A percentile compares a stretch with the other conserved stretches of the same genome.
phyloP scores from a whole-genome alignment of 2,329 filamentous ascomycete genomes.

The Xenoacremonium recifei region DNA sequence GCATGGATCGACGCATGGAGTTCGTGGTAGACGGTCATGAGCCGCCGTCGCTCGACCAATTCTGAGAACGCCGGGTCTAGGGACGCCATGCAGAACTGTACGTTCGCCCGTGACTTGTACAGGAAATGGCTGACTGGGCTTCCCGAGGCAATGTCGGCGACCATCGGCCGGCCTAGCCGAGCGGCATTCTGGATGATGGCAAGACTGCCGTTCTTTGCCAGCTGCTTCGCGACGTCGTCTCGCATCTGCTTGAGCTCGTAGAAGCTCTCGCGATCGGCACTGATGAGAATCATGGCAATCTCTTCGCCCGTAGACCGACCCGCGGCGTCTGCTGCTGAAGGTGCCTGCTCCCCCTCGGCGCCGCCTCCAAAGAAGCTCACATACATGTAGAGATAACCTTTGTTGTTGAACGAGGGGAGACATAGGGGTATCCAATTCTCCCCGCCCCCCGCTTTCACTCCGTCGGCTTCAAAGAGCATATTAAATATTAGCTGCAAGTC shows the following conservation, averaged over 20 bases:
- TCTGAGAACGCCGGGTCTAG: constrained; percentile 65
- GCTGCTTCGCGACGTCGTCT: constrained; percentile 61
- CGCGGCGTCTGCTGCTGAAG: constrained; percentile 57
- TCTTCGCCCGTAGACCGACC: constrained; percentile 68
- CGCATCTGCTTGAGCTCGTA: constrained; percentile 79
- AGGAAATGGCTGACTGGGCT: constrained; percentile 86
- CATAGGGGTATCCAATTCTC: constrained; percentile 98
- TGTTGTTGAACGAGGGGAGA: constrained; percentile 94
- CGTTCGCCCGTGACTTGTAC: constrained; percentile 91
- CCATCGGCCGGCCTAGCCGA: constrained; percentile 65
- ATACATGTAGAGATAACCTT: constrained; percentile 97
- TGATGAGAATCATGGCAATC: constrained; percentile 91
- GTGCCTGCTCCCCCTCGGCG: constrained; percentile 39
- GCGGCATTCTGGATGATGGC: constrained; percentile 71
- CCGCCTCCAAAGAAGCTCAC: constrained; percentile 82
- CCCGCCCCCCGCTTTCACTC: constrained; percentile 83
- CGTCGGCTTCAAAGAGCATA: constrained; percentile 95
- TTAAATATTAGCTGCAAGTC: constrained; percentile 98
- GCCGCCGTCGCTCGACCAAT: constrained; percentile 61
- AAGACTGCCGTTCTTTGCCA: constrained; percentile 74
- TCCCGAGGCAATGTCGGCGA: constrained; percentile 75
- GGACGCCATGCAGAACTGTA: constrained; percentile 92
- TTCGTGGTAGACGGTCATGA: constrained; percentile 82
- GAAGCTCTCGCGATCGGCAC: constrained; percentile 89
- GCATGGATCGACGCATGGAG: constrained; percentile 84